Conservation (phyloP, 1,284 basidiomycete species). For the Ceratobasidium sp. region DNA sequence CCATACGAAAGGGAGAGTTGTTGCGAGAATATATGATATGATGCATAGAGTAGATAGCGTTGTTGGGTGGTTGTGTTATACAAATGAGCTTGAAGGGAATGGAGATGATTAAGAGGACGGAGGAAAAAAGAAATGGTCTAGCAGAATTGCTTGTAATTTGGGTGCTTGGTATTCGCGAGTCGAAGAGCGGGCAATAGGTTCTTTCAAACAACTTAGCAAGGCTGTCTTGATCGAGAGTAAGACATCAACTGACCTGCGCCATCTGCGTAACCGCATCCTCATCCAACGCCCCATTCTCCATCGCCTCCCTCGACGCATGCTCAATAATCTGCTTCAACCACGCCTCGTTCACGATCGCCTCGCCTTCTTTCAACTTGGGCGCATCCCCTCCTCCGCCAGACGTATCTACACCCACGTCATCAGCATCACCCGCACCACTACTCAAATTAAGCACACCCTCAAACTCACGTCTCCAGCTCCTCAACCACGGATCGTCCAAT, state of each 20-base stretch:
- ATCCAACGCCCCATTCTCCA: conserved; percentile 42
- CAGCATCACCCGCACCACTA: background rate
- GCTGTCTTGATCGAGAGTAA: background rate
- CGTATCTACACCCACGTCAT: background rate
- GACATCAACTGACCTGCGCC: conserved; percentile 26
- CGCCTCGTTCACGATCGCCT: conserved; percentile 41
- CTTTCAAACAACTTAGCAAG: background rate
- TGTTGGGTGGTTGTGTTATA: no score
- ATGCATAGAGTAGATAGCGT: no score
- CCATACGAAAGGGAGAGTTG: no score
- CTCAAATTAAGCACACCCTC: background rate
- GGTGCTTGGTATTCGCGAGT: conserved; percentile 32
- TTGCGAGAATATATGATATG: no score
- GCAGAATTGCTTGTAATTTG: conserved; percentile 31
- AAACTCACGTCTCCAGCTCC: conserved; percentile 43
- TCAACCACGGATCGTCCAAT: conserved; percentile 54
- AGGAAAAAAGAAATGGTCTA: background rate
- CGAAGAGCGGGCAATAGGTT: conserved; percentile 31
- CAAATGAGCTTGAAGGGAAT: no score
- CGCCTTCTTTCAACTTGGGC: conserved; percentile 33
- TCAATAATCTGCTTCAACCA: conserved; percentile 45
- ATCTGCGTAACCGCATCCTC: conserved; percentile 37
- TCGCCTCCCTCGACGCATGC: conserved; percentile 33
- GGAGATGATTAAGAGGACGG: background rate
- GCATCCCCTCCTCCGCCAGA: background rate